A percentile compares a stretch with the other conserved stretches of the same genome.
Evolutionary conservation across 768 basidiomycete genomes (phyloP).

Genomic region (Suillus cothurnatus): DNA sequence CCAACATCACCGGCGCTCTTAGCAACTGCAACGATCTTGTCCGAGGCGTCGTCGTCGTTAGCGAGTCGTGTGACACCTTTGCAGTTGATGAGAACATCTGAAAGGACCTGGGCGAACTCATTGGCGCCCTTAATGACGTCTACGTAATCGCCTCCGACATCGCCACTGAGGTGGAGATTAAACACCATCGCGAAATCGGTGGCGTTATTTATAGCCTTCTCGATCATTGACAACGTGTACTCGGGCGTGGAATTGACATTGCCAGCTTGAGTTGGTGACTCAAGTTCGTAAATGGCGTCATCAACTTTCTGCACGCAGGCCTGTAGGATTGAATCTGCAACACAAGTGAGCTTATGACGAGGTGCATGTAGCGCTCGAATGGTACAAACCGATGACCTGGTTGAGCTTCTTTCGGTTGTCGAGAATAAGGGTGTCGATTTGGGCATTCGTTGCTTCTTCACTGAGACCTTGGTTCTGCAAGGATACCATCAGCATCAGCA

Average conservation of each 20-base stretch:
- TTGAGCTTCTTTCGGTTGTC: conserved; percentile 98
- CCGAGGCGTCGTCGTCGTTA: conserved; percentile 88
- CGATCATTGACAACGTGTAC: conserved; percentile 97
- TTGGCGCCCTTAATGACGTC: conserved; percentile 98
- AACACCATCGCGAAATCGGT: conserved; percentile 96
- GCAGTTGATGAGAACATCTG: conserved; percentile 90
- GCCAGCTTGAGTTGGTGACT: conserved; percentile 92
- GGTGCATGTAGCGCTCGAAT: conserved; percentile 7
- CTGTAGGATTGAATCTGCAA: conserved; percentile 90
- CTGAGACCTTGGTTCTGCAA: conserved; percentile 76
- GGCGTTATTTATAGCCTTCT: conserved; percentile 92
- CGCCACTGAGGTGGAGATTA: conserved; percentile 86
- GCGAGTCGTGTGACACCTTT: conserved; percentile 96
- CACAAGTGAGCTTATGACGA: conserved; percentile 16
- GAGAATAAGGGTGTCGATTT: conserved; percentile 94
- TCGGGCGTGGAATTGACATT: conserved; percentile 98
- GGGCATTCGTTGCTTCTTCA: conserved; percentile 92
- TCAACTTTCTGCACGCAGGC: conserved; percentile 97
- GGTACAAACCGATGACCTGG: conserved; percentile 80
- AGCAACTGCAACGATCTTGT: conserved; percentile 84
- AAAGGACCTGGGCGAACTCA: conserved; percentile 90
- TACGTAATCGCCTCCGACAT: conserved; percentile 91
- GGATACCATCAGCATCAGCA: conserved; percentile 10
- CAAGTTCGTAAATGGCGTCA: conserved; percentile 95
- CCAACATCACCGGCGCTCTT: conserved; percentile 87